Evolutionary conservation across 495 filamentous ascomycete genomes (phyloP), one percentile per base, ranked within the genome.

Genomic region (Hypoxylon perforatum): DNA sequence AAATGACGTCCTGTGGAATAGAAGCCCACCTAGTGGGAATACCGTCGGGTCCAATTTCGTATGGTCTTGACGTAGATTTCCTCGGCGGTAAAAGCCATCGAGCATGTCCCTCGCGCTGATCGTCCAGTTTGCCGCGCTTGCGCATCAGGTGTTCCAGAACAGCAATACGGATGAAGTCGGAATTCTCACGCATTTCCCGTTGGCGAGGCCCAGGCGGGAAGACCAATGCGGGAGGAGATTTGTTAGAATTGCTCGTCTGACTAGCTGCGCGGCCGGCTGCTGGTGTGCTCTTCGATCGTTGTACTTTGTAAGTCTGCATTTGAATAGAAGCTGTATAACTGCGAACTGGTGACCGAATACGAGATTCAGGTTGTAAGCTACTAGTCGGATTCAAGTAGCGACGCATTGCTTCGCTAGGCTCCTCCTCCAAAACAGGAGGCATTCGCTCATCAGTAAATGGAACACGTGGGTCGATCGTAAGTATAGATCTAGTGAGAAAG

Each of bases 101-200:
- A 38, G 95, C 95, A 50, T 89, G 86, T 9, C 93, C 92, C 39
- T 90, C 90, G n/a, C 87, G 87, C 46, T 90, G 88, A 46, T 94
- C 91, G 67, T 92, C 91, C 57, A 99, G 80, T 78, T 99, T 98
- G 44, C 95, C 95, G 44, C 83, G 85, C 69, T 92, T 89, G 28
- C 94, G 90, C 95, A 99, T 99, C 60, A 94, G 92, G 91, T 97
- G 97, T 78, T 99, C 95, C 71, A 97, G 84, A 54, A 97, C 94
- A 23, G 96, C 92, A 70, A 98, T 89, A 25, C 95, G 88, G 50
- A 99, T 88, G 78, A 98, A 99, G 67, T 97, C 90, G 21, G 90
- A 86, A 73, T 99, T 99, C 75, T 99, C 95, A 36, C 95, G 86
- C 65, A 92, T 87, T 74, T 97, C 95, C 12, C 95, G 88, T 73